A percentile compares a stretch with the other conserved stretches of the same genome.
phyloP scores from a whole-genome alignment of 176 grass and related monocot genomes.

The Eragrostis nindensis region DNA sequence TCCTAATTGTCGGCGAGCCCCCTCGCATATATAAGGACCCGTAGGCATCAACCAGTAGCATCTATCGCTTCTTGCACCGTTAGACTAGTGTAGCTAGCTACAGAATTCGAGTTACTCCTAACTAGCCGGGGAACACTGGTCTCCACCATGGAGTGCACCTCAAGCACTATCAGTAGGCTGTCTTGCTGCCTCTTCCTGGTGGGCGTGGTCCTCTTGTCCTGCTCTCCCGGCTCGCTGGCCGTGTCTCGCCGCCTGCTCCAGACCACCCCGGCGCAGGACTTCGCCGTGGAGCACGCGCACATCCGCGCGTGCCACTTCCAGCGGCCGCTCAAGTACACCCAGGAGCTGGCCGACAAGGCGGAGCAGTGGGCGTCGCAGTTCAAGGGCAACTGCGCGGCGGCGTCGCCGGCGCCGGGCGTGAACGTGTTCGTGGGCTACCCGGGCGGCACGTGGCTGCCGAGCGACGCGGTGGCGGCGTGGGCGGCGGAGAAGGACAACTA shows the following conservation, averaged over 20 bases:
- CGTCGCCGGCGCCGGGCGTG: conserved; percentile 15
- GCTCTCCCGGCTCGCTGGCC: neutral
- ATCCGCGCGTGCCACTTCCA: conserved; percentile 41
- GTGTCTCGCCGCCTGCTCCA: conserved; percentile 34
- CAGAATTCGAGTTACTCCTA: neutral
- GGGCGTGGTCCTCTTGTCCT: conserved; percentile 4
- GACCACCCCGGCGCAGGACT: conserved; percentile 45
- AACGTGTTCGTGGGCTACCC: conserved; percentile 61
- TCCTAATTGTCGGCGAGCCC: neutral
- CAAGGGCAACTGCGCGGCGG: conserved; percentile 48
- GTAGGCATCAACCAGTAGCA: neutral
- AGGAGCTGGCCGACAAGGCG: conserved; percentile 42
- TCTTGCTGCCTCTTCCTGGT: neutral
- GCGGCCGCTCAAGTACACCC: conserved; percentile 56
- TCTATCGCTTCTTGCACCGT: conserved; percentile 19
- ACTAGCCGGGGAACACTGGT: too few relatives aligned
- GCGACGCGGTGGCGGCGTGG: conserved; percentile 63
- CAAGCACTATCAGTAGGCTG: conserved; percentile 33
- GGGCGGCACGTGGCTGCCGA: conserved; percentile 42
- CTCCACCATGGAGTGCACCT: conserved; percentile 42
- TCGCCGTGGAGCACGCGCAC: conserved; percentile 47
- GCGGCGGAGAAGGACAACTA: conserved; percentile 51
- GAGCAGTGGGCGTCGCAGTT: conserved; percentile 41
- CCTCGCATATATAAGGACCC: conserved; percentile 9
- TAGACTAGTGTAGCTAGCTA: conserved; percentile 1